Conservation (phyloP, 2,329 filamentous ascomycete genomes). For the Penicillium digitatum region DNA sequence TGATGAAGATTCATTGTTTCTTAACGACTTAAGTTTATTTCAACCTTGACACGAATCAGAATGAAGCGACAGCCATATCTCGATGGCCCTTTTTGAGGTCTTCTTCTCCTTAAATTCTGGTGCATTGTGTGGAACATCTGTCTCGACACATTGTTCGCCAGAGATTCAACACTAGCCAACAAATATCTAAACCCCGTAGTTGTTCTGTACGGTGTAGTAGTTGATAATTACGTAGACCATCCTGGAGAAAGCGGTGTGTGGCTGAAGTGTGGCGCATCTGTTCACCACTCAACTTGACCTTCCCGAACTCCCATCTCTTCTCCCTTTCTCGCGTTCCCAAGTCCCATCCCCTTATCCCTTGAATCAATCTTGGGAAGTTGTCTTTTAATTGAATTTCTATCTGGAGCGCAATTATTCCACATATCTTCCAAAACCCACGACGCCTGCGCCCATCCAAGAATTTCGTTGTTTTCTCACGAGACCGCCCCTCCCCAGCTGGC, state of each 20-base stretch:
- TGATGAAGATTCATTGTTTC: neutral
- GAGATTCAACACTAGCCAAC: neutral
- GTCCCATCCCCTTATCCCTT: conserved; percentile 20
- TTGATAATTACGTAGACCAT: conserved; percentile 2
- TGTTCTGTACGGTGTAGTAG: neutral
- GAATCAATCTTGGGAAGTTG: conserved; percentile 17
- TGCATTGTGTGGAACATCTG: neutral
- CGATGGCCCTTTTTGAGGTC: neutral
- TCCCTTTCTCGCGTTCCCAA: conserved; percentile 22
- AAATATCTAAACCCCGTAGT: neutral
- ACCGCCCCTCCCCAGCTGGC: conserved; percentile 31
- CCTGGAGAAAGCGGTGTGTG: conserved; percentile 19
- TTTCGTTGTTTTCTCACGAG: conserved; percentile 33
- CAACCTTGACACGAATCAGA: neutral
- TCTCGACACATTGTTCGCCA: neutral
- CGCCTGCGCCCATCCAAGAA: conserved; percentile 10
- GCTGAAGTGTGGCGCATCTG: conserved; percentile 22
- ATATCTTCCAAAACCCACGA: conserved; percentile 10
- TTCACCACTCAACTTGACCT: conserved; percentile 24
- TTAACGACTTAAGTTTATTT: neutral
- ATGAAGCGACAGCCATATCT: neutral
- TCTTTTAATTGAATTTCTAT: conserved; percentile 12
- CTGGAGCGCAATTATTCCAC: conserved; percentile 11
- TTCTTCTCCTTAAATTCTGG: neutral
- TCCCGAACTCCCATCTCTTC: conserved; percentile 25